Conservation (phyloP, 1,139 yeast genomes). For the Nakaseomyces nivariensis region DNA sequence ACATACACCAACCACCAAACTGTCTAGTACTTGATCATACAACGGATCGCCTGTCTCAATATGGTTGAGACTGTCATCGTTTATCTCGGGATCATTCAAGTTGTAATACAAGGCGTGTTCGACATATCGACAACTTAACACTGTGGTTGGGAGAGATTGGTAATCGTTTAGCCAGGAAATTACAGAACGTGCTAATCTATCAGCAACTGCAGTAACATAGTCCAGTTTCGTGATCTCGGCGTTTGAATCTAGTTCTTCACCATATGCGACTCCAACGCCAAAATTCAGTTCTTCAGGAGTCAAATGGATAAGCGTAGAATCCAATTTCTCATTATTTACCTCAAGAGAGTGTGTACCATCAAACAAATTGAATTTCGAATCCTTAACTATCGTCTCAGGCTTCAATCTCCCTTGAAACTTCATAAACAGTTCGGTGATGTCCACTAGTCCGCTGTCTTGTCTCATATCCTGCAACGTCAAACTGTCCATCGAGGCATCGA, state of each 20-base stretch:
- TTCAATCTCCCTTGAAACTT: conserved; percentile 30
- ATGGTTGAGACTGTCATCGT: conserved; percentile 11
- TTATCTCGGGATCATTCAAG: conserved; percentile 30
- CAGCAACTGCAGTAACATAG: conserved; percentile 39
- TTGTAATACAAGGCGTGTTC: conserved; percentile 36
- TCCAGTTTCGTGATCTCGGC: conserved; percentile 23
- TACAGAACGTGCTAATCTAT: conserved; percentile 36
- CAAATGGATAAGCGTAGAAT: conserved; percentile 47
- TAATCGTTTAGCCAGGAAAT: conserved; percentile 57
- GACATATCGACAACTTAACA: conserved; percentile 55
- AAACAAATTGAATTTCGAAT: conserved; percentile 45
- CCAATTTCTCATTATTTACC: conserved; percentile 49
- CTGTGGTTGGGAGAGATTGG: conserved; percentile 48
- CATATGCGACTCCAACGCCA: conserved; percentile 18
- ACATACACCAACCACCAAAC: conserved; percentile 41
- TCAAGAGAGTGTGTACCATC: conserved; percentile 74
- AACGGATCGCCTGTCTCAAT: conserved; percentile 24
- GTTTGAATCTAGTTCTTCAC: conserved; percentile 7
- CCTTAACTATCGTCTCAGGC: conserved; percentile 40
- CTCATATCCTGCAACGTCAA: conserved; percentile 2
- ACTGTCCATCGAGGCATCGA: neutral
- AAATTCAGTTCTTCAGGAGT: conserved; percentile 32
- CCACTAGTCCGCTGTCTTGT: conserved; percentile 27
- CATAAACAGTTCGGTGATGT: conserved; percentile 38
- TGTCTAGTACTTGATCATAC: conserved; percentile 41